phyloP scores from a whole-genome alignment of 1,284 basidiomycete genomes.

The Ceraceosorus guamensis region DNA sequence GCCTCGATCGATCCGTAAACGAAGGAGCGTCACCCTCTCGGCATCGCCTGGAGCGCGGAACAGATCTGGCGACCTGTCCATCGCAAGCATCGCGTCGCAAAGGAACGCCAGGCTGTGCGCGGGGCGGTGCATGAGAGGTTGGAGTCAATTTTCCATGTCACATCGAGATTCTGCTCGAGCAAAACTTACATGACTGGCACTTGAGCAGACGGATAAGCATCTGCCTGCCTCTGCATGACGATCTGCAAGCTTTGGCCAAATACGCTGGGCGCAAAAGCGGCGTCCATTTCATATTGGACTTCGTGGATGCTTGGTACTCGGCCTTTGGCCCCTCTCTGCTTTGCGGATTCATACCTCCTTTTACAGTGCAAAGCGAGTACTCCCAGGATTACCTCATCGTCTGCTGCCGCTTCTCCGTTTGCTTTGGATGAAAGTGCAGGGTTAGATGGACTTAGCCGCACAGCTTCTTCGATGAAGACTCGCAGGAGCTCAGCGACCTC shows the following conservation, averaged over 20 bases:
- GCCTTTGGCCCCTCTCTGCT: neutral
- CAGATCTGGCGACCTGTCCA: conserved; percentile 79
- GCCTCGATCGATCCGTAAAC: conserved; percentile 77
- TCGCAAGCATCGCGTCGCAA: conserved; percentile 75
- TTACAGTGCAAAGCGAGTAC: neutral
- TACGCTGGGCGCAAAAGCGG: conserved; percentile 86
- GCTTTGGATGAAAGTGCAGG: neutral
- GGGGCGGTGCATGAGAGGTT: neutral
- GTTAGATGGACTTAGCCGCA: neutral
- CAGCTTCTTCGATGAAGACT: conserved; percentile 57
- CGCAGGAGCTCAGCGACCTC: conserved; percentile 75
- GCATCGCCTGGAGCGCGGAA: conserved; percentile 82
- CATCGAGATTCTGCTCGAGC: neutral
- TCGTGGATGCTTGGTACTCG: conserved; percentile 2
- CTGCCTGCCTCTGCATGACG: conserved; percentile 71
- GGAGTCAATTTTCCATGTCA: neutral
- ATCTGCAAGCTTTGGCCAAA: conserved; percentile 80
- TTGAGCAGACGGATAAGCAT: conserved; percentile 71
- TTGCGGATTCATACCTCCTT: neutral
- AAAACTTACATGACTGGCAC: conserved; percentile 63
- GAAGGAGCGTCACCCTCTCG: conserved; percentile 74
- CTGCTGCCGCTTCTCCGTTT: neutral
- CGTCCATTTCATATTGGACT: conserved; percentile 5
- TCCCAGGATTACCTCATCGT: neutral
- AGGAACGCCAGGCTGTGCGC: conserved; percentile 64